Evolutionary conservation across 306 rosid species (phyloP).

Genomic region (Lathyrus oleraceus): DNA sequence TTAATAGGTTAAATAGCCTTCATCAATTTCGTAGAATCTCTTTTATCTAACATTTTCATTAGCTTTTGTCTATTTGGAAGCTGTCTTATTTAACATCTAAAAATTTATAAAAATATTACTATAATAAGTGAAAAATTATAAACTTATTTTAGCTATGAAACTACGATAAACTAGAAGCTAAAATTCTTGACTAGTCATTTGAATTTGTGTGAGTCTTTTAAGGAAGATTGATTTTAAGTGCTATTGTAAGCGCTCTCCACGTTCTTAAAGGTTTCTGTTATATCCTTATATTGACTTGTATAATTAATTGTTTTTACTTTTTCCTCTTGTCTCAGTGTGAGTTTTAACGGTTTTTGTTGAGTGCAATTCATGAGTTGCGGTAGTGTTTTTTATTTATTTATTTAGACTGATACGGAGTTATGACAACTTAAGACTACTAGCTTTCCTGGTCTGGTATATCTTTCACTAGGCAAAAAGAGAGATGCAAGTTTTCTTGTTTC

Average conservation of each 20-base stretch:
- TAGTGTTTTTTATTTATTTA: background rate
- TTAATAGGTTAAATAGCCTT: background rate
- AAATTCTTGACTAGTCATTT: background rate
- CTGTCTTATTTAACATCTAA: background rate
- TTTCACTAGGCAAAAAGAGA: background rate
- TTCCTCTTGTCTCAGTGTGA: background rate
- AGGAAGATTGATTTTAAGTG: constrained; percentile 14
- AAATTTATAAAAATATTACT: background rate
- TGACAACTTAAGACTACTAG: constrained; percentile 3
- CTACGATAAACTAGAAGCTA: background rate
- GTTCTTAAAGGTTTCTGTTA: constrained; percentile 62
- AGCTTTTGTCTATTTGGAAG: background rate
- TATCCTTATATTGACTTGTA: constrained; percentile 14
- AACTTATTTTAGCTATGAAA: background rate
- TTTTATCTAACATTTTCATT: background rate
- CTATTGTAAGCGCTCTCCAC: constrained; percentile 69
- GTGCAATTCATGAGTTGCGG: constrained; percentile 8
- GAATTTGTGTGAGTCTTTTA: background rate
- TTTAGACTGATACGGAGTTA: constrained; percentile 1
- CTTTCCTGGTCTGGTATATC: constrained; percentile 16
- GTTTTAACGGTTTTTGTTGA: background rate
- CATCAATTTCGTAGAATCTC: background rate
- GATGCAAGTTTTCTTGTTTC: background rate
- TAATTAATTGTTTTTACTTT: background rate
- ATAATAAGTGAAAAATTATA: background rate